A percentile compares a stretch with the other conserved stretches of the same genome.
These are phyloP conservation scores for Dictyostelium discoideum DNA, from an alignment of 78 protist genomes.

Conservation along the genomic window dicty_2.7 NC_007089.4:5366501-5367000, in stretches of 20 bases:
- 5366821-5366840: slow-evolving; percentile 98
- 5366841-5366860: slow-evolving; percentile 97
- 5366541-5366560: slow-evolving; percentile 75
- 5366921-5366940: slow-evolving; percentile 94
- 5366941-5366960: slow-evolving; percentile 95
- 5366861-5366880: slow-evolving; percentile 77
- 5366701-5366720: too few species aligned
- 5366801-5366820: slow-evolving; percentile 87
- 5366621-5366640: neutral
- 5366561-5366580: slow-evolving; percentile 89
- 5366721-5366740: too few species aligned
- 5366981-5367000: slow-evolving; percentile 96
- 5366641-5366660: neutral
- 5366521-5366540: slow-evolving; percentile 85
- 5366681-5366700: too few species aligned
- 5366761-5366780: slow-evolving; percentile 98
- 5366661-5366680: neutral
- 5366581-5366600: slow-evolving; percentile 89
- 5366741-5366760: slow-evolving; percentile 96
- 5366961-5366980: slow-evolving; percentile 94
- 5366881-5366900: slow-evolving; percentile 69
- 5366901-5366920: slow-evolving; percentile 97
- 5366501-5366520: slow-evolving; percentile 92
- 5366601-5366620: neutral
- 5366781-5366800: slow-evolving; percentile 91